Percentiles rank a stretch among this genome's conserved stretches.
These are phyloP conservation scores for Ceriops zippeliana DNA, from an alignment of 345 rosid species.

Conservation along the genomic window DNA sequence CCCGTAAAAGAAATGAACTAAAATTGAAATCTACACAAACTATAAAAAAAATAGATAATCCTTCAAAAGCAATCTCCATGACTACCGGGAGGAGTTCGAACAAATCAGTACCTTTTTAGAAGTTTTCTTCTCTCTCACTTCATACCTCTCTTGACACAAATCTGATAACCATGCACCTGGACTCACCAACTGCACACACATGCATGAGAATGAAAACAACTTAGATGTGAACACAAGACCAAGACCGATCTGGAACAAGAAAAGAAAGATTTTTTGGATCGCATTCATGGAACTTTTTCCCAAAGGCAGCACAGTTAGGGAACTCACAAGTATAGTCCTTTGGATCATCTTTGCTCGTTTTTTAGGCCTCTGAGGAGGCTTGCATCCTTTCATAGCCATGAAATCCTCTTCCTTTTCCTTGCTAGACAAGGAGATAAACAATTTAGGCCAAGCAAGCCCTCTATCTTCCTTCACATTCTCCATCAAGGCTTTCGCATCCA, in stretches of 20 bases:
- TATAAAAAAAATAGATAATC: not conserved
- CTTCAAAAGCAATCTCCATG: not conserved
- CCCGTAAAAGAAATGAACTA: not conserved
- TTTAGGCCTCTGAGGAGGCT: conserved; percentile 89
- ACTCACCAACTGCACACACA: conserved; percentile 58
- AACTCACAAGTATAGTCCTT: conserved; percentile 69
- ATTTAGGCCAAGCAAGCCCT: conserved; percentile 65
- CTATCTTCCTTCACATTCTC: conserved; percentile 63
- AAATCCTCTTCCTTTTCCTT: conserved; percentile 98
- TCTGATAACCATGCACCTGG: conserved; percentile 90
- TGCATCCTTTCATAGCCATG: conserved; percentile 94
- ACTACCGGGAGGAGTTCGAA: conserved; percentile 1
- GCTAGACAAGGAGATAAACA: conserved; percentile 66
- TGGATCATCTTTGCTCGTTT: conserved; percentile 87
- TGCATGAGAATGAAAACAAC: conserved; percentile 1
- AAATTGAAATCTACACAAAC: not conserved
- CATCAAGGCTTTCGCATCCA: conserved; percentile 59
- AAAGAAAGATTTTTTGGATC: too few species aligned
- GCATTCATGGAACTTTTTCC: not conserved
- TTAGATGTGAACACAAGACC: not conserved
- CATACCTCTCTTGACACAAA: conserved; percentile 78
- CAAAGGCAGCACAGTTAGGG: not conserved
- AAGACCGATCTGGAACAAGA: not conserved
- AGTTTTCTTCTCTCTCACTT: conserved; percentile 90
- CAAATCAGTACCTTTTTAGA: conserved; percentile 64